Evolutionary conservation across 805 yeast genomes (phyloP).

Genomic region (Pichia kluyveri): DNA sequence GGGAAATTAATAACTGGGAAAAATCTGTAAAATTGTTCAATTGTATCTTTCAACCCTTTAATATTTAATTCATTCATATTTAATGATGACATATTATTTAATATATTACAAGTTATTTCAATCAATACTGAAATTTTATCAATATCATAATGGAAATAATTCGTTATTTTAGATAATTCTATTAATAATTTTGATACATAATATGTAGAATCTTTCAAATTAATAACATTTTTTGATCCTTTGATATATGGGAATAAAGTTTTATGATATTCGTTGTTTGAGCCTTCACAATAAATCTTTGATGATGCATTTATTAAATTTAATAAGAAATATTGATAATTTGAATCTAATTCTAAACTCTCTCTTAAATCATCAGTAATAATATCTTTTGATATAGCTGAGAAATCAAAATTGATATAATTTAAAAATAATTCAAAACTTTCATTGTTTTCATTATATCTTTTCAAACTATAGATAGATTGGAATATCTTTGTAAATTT

Average conservation of each 20-base stretch:
- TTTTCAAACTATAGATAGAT: constrained; percentile 26
- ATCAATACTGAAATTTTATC: constrained; percentile 7
- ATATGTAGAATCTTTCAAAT: constrained; percentile 3
- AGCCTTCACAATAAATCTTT: constrained; percentile 22
- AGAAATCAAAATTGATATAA: constrained; percentile 36
- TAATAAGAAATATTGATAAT: constrained; percentile 27
- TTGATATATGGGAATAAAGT: constrained; percentile 11
- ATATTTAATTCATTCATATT: neutral
- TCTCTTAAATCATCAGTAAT: constrained; percentile 26
- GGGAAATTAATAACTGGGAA: constrained; percentile 9
- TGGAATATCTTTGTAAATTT: constrained; percentile 23
- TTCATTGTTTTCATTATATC: constrained; percentile 22
- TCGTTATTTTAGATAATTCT: constrained; percentile 5
- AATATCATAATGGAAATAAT: constrained; percentile 11
- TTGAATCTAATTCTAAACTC: constrained; percentile 15
- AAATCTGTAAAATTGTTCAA: constrained; percentile 2
- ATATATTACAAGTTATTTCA: neutral
- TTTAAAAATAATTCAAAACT: constrained; percentile 32
- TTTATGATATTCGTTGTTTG: constrained; percentile 12
- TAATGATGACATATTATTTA: neutral
- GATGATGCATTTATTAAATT: constrained; percentile 34
- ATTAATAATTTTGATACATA: constrained; percentile 12
- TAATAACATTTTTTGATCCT: neutral
- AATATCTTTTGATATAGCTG: constrained; percentile 20
- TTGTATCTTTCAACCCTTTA: neutral